phyloP scores from a whole-genome alignment of 305 asterid genomes.

The Rubia occidens region DNA sequence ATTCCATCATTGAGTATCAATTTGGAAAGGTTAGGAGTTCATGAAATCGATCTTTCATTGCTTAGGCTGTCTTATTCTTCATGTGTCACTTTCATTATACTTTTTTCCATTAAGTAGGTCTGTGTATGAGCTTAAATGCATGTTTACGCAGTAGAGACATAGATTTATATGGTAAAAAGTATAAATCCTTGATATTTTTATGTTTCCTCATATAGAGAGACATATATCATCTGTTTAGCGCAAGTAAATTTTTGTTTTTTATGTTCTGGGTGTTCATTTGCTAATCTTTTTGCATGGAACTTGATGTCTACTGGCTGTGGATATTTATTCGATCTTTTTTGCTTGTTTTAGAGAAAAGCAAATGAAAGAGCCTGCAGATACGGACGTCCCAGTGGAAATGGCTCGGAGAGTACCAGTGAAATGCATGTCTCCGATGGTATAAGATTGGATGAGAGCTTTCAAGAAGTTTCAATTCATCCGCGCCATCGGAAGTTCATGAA shows the following conservation, averaged over 20 bases:
- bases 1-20: conserved; percentile 23
- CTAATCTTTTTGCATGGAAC: conserved; percentile 1
- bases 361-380: conserved; percentile 49
- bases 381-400: conserved; percentile 49
- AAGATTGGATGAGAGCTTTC: conserved; percentile 30
- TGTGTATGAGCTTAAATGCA: neutral
- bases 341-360: conserved; percentile 39
- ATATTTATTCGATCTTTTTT: neutral
- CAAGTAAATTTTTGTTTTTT: neutral
- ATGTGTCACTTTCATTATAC: neutral
- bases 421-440: conserved; percentile 31
- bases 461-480: conserved; percentile 67
- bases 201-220: neutral
- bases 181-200: neutral
- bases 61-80: neutral
- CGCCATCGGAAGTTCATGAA: conserved; percentile 76
- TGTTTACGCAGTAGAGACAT: neutral
- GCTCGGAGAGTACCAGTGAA: conserved; percentile 31
- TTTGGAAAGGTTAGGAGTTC: conserved; percentile 19
- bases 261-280: conserved; percentile 2
- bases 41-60: neutral
- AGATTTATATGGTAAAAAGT: neutral
- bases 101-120: neutral
- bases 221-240: neutral
- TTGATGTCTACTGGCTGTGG: neutral